A percentile compares a stretch with the other conserved stretches of the same genome.
Conservation (phyloP, 306 rosid species). For the Inga oerstediana region DNA sequence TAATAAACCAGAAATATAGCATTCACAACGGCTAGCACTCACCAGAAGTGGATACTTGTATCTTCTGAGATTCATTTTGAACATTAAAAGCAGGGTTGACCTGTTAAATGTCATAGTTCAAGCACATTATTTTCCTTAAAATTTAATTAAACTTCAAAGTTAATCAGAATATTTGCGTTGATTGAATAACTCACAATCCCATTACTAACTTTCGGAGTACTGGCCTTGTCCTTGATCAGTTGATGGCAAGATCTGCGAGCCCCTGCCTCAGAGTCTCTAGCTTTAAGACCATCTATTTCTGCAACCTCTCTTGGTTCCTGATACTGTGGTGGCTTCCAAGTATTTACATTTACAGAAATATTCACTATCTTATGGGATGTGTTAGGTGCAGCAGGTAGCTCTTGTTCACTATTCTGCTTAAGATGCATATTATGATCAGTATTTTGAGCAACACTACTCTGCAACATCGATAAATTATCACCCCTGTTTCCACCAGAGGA, state of each 20-base stretch:
- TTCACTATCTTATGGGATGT: conserved; percentile 54
- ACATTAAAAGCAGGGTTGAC: conserved; percentile 47
- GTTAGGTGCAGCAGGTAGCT: conserved; percentile 44
- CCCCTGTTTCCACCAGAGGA: conserved; percentile 48
- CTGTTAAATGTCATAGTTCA: conserved; percentile 44
- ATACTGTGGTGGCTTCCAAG: conserved; percentile 57
- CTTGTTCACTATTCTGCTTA: conserved; percentile 37
- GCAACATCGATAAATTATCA: conserved; percentile 39
- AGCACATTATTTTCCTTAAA: neutral
- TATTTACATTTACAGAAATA: conserved; percentile 51
- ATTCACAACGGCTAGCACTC: conserved; percentile 35
- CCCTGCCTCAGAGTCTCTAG: conserved; percentile 38
- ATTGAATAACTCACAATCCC: conserved; percentile 63
- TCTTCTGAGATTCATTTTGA: conserved; percentile 58
- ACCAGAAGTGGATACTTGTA: conserved; percentile 53
- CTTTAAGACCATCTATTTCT: conserved; percentile 44
- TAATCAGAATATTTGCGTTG: conserved; percentile 7
- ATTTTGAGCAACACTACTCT: conserved; percentile 47
- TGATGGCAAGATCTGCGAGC: conserved; percentile 49
- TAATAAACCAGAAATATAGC: conserved; percentile 2
- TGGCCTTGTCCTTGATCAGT: conserved; percentile 47
- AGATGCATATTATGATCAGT: conserved; percentile 31
- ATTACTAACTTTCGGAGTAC: conserved; percentile 45
- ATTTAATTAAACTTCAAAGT: conserved; percentile 5
- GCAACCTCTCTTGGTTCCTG: conserved; percentile 51